Conservation (phyloP, 768 basidiomycete genomes). For the Aureoboletus auriporus region DNA sequence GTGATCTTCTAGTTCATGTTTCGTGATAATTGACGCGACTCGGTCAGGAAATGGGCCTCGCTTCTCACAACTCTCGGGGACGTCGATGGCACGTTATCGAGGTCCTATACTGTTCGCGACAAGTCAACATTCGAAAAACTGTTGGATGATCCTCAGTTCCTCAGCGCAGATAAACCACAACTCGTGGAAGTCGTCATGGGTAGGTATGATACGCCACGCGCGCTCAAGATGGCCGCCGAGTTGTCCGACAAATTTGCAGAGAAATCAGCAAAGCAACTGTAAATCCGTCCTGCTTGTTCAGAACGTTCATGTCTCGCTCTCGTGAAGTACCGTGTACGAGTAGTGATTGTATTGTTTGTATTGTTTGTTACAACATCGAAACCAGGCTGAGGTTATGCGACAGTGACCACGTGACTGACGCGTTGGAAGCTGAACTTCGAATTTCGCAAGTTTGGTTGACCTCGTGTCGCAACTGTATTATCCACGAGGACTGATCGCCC, state of each 20-base stretch:
- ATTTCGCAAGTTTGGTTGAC: conserved; percentile 1
- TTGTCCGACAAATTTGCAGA: conserved; percentile 14
- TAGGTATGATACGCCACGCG: conserved; percentile 64
- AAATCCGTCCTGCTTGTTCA: background rate
- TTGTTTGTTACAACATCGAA: background rate
- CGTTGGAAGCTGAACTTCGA: conserved; percentile 5
- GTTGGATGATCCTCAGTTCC: conserved; percentile 61
- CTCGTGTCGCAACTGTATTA: conserved; percentile 1
- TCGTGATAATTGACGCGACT: background rate
- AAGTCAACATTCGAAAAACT: conserved; percentile 66
- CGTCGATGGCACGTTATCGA: conserved; percentile 40
- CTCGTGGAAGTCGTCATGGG: conserved; percentile 81
- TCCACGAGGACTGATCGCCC: background rate
- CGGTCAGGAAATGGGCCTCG: conserved; percentile 55
- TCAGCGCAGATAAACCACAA: conserved; percentile 61
- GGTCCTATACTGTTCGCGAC: conserved; percentile 63
- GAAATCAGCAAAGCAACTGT: conserved; percentile 18
- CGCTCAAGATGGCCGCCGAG: conserved; percentile 51
- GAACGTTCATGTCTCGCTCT: background rate
- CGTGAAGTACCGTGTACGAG: background rate
- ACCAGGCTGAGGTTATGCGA: no score
- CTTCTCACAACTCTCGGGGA: conserved; percentile 61
- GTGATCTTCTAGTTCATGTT: conserved; percentile 6
- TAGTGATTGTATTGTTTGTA: background rate
- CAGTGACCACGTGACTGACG: background rate